A percentile compares a stretch with the other conserved stretches of the same genome.
Conservation (phyloP, 208 protist species). For the Balamuthia mandrillaris region DNA sequence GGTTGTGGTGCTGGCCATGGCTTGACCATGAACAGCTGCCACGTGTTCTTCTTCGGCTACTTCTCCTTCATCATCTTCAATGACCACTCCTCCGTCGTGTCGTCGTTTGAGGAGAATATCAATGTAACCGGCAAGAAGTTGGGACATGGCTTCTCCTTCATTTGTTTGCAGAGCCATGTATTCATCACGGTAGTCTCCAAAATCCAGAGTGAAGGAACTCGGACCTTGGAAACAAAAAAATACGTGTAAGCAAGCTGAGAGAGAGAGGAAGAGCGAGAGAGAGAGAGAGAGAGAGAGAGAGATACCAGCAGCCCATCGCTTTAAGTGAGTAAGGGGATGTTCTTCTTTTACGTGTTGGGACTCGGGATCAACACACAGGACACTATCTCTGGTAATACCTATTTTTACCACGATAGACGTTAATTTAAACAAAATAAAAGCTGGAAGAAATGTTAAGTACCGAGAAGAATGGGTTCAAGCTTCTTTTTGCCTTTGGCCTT, state of each 20-base stretch:
- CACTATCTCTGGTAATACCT: too few relatives aligned
- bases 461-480: constrained; percentile 20
- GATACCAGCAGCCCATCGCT: constrained; percentile 69
- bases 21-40: constrained; percentile 47
- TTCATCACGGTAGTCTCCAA: constrained; percentile 71
- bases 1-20: constrained; percentile 8
- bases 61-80: constrained; percentile 60
- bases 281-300: too few relatives aligned
- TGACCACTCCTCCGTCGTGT: constrained; percentile 44
- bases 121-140: constrained; percentile 72
- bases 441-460: too few relatives aligned
- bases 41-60: constrained; percentile 51
- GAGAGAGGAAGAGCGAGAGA: too few relatives aligned
- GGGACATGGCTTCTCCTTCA: constrained; percentile 65
- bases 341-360: constrained; percentile 44
- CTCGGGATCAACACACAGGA: not conserved
- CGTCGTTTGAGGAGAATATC: constrained; percentile 66
- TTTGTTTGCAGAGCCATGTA: constrained; percentile 59
- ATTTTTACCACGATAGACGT: too few relatives aligned
- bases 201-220: constrained; percentile 73
- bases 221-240: too few relatives aligned
- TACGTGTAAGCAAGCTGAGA: too few relatives aligned
- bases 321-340: constrained; percentile 67
- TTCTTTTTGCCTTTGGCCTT: constrained; percentile 42
- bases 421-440: too few relatives aligned